Base-by-base conservation (phyloP, 495 filamentous ascomycete genomes). In the Cudoniella acicularis region DNA sequence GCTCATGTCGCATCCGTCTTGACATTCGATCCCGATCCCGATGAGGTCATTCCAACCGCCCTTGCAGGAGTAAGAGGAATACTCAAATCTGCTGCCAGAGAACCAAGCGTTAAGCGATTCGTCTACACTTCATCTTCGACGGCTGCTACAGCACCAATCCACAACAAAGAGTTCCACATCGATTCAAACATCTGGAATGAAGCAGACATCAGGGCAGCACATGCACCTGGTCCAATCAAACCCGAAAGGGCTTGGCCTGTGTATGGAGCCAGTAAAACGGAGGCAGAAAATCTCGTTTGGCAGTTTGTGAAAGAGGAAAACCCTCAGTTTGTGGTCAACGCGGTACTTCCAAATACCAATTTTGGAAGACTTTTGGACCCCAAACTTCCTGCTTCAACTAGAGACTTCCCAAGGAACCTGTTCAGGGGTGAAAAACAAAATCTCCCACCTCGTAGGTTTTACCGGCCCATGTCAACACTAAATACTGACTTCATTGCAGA, bases 81-180 rank as follows among this genome's bases (percentile, higher is more conserved):
- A 9, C 66, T 85, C 2, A 65, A 71, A 20, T 68, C 76, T 10
- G 83, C 84, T 1, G 63, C 72, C 0, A 69, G 69, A 26, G 65
- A 76, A 20, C 66, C 72, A 0, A 65, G 67, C 2, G 69, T 86
- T 16, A 78, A 78, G 59, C 66, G 77, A 1, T 70, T 85, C 41
- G 83, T 86, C 2, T 71, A 73, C 54, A 80, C 77, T 1, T 82
- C 77, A n/a, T 84, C 79, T 0, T 77, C 74, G 1, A 63, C 63
- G 0, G 75, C 83, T 0, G 70, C 75, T 11, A 49, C 64, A 20
- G 46, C 64, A 21, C 71, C 73, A 0, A 61, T 57, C 13, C 67
- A 63, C 6, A 70, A 72, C 48, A 58, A 58, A 16, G 16, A 26
- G n/a, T 54, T 63, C 13, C 20, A 26, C 20, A 67, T 83, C 27